Evolutionary conservation across 2,329 filamentous ascomycete genomes (phyloP).

Genomic region (Aspergillus viridinutans): DNA sequence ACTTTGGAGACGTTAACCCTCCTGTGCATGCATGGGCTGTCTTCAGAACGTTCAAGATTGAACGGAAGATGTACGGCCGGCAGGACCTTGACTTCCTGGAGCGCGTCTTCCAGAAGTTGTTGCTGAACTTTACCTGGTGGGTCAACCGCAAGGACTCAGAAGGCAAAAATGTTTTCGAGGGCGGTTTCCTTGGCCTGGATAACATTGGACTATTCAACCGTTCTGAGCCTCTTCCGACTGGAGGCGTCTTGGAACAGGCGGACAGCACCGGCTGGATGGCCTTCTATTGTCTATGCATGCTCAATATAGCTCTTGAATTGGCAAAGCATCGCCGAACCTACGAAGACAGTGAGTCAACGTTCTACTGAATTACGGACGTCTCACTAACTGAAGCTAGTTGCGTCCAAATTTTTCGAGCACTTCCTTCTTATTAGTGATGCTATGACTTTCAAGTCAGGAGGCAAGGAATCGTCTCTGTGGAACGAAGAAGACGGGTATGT

Average conservation of each 20-base stretch:
- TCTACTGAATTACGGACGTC: neutral
- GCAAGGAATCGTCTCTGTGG: slow-evolving; percentile 81
- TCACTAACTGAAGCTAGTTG: slow-evolving; percentile 50
- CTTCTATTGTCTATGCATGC: slow-evolving; percentile 93
- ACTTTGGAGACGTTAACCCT: slow-evolving; percentile 95
- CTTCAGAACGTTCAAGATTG: slow-evolving; percentile 96
- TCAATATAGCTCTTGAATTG: slow-evolving; percentile 92
- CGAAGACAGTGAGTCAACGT: slow-evolving; percentile 61
- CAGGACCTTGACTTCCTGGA: slow-evolving; percentile 95
- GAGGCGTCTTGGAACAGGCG: slow-evolving; percentile 89
- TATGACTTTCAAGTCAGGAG: slow-evolving; percentile 76
- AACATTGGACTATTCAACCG: slow-evolving; percentile 98
- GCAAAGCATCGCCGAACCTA: slow-evolving; percentile 94
- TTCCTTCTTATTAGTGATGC: slow-evolving; percentile 97
- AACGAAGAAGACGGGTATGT: slow-evolving; percentile 75
- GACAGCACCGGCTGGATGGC: slow-evolving; percentile 99
- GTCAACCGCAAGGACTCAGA: slow-evolving; percentile 93
- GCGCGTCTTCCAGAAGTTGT: slow-evolving; percentile 90
- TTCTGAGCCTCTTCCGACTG: slow-evolving; percentile 89
- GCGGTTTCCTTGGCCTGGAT: slow-evolving; percentile 90
- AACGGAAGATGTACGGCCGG: slow-evolving; percentile 92
- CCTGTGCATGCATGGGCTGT: slow-evolving; percentile 95
- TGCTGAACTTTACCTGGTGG: slow-evolving; percentile 99
- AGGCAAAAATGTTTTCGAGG: slow-evolving; percentile 96
- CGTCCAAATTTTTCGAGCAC: slow-evolving; percentile 97